Evolutionary conservation across 2,329 filamentous ascomycete genomes (phyloP).

Genomic region (Tolypocladium album): DNA sequence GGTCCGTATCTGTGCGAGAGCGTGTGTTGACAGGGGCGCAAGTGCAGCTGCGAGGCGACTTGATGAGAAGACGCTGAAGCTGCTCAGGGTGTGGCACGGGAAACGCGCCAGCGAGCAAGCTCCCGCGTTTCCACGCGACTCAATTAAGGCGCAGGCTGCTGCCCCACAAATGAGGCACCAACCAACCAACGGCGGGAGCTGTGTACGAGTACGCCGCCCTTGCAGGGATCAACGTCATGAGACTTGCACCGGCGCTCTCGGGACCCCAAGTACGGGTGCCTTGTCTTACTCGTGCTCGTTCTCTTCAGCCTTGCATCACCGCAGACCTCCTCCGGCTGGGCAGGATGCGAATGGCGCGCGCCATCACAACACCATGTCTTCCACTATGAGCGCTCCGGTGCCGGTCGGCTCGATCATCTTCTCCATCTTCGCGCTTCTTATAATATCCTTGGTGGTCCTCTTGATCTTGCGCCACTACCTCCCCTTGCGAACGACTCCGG

Average conservation of each 20-base stretch:
- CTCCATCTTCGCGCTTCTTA: constrained; percentile 57
- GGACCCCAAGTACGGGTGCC: too few species aligned
- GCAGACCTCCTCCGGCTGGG: not conserved
- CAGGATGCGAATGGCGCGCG: constrained; percentile 15
- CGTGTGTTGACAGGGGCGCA: not conserved
- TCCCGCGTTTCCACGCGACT: constrained; percentile 11
- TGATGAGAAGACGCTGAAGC: not conserved
- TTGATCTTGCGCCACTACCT: constrained; percentile 83
- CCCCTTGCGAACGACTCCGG: constrained; percentile 79
- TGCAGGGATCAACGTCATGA: constrained; percentile 4
- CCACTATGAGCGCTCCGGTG: constrained; percentile 41
- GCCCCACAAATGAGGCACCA: constrained; percentile 10
- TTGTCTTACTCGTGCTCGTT: too few species aligned
- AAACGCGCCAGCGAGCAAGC: constrained; percentile 4
- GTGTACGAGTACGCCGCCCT: not conserved
- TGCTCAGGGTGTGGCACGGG: not conserved
- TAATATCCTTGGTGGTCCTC: constrained; percentile 67
- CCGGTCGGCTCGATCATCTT: constrained; percentile 75
- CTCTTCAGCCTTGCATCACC: not conserved
- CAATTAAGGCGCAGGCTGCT: constrained; percentile 9
- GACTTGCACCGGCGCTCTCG: not conserved
- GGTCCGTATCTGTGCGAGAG: not conserved
- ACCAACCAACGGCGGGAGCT: not conserved
- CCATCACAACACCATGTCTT: constrained; percentile 32
- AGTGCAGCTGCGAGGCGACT: not conserved